phyloP scores from a whole-genome alignment of 257 asterid species.

The Jaltomata sinuosa region DNA sequence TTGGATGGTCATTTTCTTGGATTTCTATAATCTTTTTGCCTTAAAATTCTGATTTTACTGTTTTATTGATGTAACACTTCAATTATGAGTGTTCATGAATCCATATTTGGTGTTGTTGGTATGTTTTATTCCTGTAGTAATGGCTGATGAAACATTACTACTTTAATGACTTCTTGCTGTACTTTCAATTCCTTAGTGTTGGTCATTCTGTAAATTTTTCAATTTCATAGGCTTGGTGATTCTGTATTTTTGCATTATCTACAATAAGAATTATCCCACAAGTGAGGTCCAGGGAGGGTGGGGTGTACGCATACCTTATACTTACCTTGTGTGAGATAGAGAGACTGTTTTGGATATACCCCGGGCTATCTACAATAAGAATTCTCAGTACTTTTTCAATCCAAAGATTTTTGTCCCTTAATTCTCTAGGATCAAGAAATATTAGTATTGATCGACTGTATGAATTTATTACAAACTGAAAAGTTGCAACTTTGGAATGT shows the following conservation, averaged over 20 bases:
- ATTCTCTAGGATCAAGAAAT: background rate
- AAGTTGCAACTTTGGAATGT: background rate
- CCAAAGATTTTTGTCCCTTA: background rate
- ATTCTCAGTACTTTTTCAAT: background rate
- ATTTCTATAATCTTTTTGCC: conserved; percentile 4
- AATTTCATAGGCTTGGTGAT: background rate
- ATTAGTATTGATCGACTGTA: background rate
- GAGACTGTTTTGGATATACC: too few species aligned
- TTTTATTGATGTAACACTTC: background rate
- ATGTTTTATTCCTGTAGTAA: background rate
- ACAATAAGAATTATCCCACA: background rate
- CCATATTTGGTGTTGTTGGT: background rate
- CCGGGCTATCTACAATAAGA: background rate
- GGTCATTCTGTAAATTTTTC: background rate
- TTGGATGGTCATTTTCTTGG: conserved; percentile 47
- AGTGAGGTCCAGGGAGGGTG: too few species aligned
- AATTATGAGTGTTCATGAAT: background rate
- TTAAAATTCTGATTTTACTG: conserved; percentile 1
- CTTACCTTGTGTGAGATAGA: too few species aligned
- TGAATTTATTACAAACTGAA: background rate
- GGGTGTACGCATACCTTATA: too few species aligned
- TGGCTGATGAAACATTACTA: background rate
- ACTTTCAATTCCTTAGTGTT: background rate
- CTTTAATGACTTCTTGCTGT: background rate
- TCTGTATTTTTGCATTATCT: background rate